A percentile compares a stretch with the other conserved stretches of the same genome.
Evolutionary conservation across 441 rosid genomes (phyloP).

Genomic region (Lepidium campestre): DNA sequence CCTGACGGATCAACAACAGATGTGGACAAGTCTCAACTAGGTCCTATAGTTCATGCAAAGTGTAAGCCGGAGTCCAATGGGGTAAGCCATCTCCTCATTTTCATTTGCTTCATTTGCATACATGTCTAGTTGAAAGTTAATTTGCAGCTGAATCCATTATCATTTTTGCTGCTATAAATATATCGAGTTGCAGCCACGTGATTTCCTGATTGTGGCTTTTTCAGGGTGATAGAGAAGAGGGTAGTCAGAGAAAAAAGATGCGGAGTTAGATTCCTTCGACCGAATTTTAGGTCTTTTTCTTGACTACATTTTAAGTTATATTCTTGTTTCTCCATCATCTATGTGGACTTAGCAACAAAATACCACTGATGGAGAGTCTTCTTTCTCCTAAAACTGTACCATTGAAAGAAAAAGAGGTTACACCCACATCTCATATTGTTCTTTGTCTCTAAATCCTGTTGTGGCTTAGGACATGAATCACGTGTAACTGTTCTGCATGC

Average conservation of each 20-base stretch:
- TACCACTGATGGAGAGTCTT: conserved; percentile 19
- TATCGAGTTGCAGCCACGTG: neutral
- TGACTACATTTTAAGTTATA: conserved; percentile 19
- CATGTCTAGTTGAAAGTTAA: neutral
- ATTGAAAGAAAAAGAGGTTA: conserved; percentile 20
- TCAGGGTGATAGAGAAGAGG: conserved; percentile 76
- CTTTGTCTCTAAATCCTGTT: conserved; percentile 16
- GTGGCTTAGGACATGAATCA: conserved; percentile 18
- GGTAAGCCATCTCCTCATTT: conserved; percentile 29
- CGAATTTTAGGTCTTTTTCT: conserved; percentile 33
- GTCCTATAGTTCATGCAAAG: conserved; percentile 98
- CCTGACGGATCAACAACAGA: conserved; percentile 46
- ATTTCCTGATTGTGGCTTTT: conserved; percentile 6
- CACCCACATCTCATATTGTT: conserved; percentile 6
- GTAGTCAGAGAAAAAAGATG: conserved; percentile 63
- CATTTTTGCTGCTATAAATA: neutral
- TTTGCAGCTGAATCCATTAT: neutral
- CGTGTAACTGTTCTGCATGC: conserved; percentile 7
- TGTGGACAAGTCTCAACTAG: conserved; percentile 76
- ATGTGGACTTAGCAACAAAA: conserved; percentile 9
- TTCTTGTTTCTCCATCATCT: conserved; percentile 23
- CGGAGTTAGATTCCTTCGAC: conserved; percentile 48
- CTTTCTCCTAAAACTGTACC: conserved; percentile 26
- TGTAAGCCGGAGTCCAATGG: conserved; percentile 80
- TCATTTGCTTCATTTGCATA: conserved; percentile 1